Base-by-base conservation (phyloP, 2,329 filamentous ascomycete species). In the Diplodia sapinea region DNA sequence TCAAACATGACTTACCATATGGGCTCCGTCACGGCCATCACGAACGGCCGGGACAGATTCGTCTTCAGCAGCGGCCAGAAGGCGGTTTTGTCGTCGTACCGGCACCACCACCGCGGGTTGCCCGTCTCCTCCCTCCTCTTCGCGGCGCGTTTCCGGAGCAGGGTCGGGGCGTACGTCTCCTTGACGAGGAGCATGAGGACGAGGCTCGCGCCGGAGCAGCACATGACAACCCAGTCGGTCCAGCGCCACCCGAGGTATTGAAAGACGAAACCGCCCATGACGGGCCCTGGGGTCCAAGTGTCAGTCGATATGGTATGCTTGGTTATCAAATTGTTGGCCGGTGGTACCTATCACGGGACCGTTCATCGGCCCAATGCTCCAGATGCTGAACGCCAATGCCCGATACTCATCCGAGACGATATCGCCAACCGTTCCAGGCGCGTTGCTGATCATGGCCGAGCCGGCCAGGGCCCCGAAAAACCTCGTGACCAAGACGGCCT, bases 191-290 rank as follows among this genome's bases (percentile, higher is more conserved):
- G 11, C 40, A 69, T 38, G 9, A 68, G 23, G 26, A 43, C 20
- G 13, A 63, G 43, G 17, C 50, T 54, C 9, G 49, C 26, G 33
- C 66, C 66, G 29, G 50, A 91, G 65, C 94, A 88, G 71, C 94
- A 92, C 70, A 94, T 85, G 78, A 93, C 90, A 67, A 94, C 88
- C 91, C 91, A 94, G 75, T 94, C 93, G 61, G 84, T 87, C 88
- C 89, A 93, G 70, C 84, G 85, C 88, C 91, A 93, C 23, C 75
- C 69, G 6, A 83, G 71, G 70, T 80, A 79, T 11, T 78, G 76
- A 47, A 84, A 79, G 8, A 87, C 79, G 64, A 85, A 86, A 0
- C 85, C 85, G 8, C 86, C 86, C 12, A 85, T 79, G 33, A 87
- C 81, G 0, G 84, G 83, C 5, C 85, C 85, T n/a, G 86, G 78